phyloP scores from a whole-genome alignment of 1,139 yeast species.

The Geotrichum macrosporum region DNA sequence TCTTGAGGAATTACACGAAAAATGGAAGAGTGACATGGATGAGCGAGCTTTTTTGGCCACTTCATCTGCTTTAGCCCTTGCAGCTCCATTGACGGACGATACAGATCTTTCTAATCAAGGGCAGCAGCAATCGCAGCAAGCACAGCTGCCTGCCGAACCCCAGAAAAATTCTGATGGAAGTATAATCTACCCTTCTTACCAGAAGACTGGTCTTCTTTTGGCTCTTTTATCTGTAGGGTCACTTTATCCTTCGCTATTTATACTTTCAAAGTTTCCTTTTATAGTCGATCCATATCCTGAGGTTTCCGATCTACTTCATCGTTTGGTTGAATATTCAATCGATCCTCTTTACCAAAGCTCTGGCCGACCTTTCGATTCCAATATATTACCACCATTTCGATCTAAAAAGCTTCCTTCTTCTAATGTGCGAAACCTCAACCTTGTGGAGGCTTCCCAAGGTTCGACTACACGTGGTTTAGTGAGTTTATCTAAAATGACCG shows the following conservation, averaged over 20 bases:
- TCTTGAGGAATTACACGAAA: conserved; percentile 44
- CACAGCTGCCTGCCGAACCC: conserved; percentile 18
- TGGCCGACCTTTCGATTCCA: conserved; percentile 13
- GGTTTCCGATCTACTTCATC: conserved; percentile 46
- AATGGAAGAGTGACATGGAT: conserved; percentile 52
- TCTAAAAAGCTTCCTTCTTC: conserved; percentile 24
- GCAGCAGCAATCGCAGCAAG: conserved; percentile 12
- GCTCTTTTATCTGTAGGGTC: conserved; percentile 59
- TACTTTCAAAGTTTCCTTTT: conserved; percentile 61
- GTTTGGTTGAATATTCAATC: conserved; percentile 51
- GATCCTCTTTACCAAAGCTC: conserved; percentile 45
- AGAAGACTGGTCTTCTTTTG: conserved; percentile 47
- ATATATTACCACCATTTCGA: conserved; percentile 15
- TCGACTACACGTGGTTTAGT: conserved; percentile 13
- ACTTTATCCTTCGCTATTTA: conserved; percentile 57
- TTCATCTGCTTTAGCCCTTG: conserved; percentile 78
- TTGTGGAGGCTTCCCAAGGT: conserved; percentile 20
- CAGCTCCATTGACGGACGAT: conserved; percentile 76
- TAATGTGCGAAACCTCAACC: conserved; percentile 21
- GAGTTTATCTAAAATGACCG: conserved; percentile 20
- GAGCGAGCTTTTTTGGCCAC: conserved; percentile 60
- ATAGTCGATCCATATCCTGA: conserved; percentile 55
- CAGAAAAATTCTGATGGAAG: conserved; percentile 24
- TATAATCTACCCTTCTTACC: conserved; percentile 26
- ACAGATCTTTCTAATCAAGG: conserved; percentile 34